phyloP scores from a whole-genome alignment of 1,284 basidiomycete genomes.

The Irpex lacteus region DNA sequence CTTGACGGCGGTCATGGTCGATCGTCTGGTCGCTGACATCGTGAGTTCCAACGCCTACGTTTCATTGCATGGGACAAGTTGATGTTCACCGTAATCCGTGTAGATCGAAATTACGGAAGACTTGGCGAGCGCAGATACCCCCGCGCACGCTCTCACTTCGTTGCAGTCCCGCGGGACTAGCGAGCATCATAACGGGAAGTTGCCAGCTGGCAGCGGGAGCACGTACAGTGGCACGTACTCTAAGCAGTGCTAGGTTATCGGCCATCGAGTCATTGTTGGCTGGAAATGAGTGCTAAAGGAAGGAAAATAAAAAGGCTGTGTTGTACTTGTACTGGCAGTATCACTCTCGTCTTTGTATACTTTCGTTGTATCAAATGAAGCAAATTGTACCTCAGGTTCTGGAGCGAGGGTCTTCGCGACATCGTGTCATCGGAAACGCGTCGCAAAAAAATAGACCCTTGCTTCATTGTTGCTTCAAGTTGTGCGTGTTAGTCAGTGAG shows the following conservation, averaged over 20 bases:
- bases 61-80: conserved; percentile 2
- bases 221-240: conserved; percentile 60
- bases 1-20: conserved; percentile 62
- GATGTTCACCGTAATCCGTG: not conserved
- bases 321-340: not conserved
- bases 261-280: no score
- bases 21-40: conserved; percentile 60
- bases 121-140: conserved; percentile 42
- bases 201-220: conserved; percentile 44
- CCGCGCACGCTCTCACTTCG: conserved; percentile 49
- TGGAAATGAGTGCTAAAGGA: not conserved
- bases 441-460: no score
- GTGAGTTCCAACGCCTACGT: conserved; percentile 36
- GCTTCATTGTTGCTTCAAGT: no score
- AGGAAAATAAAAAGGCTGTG: not conserved
- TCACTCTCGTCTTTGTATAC: not conserved
- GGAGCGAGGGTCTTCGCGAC: no score
- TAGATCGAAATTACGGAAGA: conserved; percentile 62
- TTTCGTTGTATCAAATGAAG: not conserved
- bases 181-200: conserved; percentile 34
- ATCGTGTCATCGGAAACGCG: no score
- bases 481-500: no score
- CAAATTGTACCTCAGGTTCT: no score
- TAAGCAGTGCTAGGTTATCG: conserved; percentile 48
- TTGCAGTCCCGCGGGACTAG: conserved; percentile 35